phyloP scores from a whole-genome alignment of 176 grass and related monocot species.

The Musa troglodytarum region DNA sequence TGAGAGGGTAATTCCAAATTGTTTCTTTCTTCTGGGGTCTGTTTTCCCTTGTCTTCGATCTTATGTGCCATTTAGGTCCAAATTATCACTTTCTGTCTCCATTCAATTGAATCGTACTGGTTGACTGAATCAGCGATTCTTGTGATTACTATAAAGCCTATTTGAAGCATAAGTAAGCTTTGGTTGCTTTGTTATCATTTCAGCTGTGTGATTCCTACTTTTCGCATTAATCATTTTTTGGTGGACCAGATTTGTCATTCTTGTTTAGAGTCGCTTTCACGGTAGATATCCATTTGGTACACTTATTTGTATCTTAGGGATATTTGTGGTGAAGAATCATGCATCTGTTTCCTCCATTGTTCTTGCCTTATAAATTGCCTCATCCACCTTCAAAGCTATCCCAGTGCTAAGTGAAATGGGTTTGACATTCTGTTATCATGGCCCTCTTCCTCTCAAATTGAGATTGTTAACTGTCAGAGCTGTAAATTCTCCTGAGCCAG shows the following conservation, averaged over 20 bases:
- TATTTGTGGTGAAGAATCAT: background rate
- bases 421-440: background rate
- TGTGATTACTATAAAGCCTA: background rate
- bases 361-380: background rate
- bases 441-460: background rate
- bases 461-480: slow-evolving; percentile 1
- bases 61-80: background rate
- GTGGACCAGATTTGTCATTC: background rate
- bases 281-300: background rate
- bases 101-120: background rate
- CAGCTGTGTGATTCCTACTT: background rate
- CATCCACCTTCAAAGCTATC: background rate
- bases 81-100: background rate
- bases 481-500: background rate
- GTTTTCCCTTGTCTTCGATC: background rate
- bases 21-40: background rate
- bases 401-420: background rate
- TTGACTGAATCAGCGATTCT: background rate
- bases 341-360: background rate
- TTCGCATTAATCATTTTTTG: background rate
- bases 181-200: background rate
- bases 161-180: background rate
- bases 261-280: background rate
- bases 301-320: background rate
- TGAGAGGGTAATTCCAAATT: background rate